Evolutionary conservation across 2,329 filamentous ascomycete genomes (phyloP).

Genomic region (Fusarium torulosum): DNA sequence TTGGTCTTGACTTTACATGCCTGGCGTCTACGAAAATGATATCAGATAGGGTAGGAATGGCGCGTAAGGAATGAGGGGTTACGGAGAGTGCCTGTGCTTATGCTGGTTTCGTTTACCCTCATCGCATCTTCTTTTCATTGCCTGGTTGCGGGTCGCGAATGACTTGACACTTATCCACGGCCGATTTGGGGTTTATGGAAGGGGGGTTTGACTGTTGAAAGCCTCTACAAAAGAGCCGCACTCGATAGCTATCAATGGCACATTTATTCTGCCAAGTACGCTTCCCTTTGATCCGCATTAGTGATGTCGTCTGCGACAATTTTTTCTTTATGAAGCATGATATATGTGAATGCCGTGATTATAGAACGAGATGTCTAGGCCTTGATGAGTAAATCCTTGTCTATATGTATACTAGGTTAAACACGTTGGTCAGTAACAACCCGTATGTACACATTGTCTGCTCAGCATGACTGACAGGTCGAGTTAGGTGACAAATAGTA

Average conservation of each 20-base stretch:
- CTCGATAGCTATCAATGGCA: constrained; percentile 44
- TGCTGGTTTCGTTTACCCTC: constrained; percentile 33
- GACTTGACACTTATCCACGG: constrained; percentile 11
- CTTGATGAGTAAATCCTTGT: too few relatives aligned
- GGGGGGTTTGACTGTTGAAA: constrained; percentile 39
- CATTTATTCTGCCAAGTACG: constrained; percentile 10
- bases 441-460: too few relatives aligned
- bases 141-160: constrained; percentile 14
- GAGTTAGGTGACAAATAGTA: not conserved
- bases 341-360: not conserved
- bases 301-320: not conserved
- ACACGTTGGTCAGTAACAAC: too few relatives aligned
- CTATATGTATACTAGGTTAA: too few relatives aligned
- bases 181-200: constrained; percentile 41
- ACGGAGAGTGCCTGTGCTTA: constrained; percentile 19
- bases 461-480: too few relatives aligned
- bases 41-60: constrained; percentile 41
- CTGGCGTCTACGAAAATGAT: constrained; percentile 46
- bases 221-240: constrained; percentile 29
- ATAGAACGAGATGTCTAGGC: too few relatives aligned
- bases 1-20: constrained; percentile 40
- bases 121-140: constrained; percentile 44
- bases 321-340: not conserved
- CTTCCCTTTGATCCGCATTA: not conserved
- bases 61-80: constrained; percentile 39